Percentiles rank a stretch among this genome's conserved stretches.
Conservation (phyloP, 805 yeast species). For the Tetrapisispora pingtungensis region DNA sequence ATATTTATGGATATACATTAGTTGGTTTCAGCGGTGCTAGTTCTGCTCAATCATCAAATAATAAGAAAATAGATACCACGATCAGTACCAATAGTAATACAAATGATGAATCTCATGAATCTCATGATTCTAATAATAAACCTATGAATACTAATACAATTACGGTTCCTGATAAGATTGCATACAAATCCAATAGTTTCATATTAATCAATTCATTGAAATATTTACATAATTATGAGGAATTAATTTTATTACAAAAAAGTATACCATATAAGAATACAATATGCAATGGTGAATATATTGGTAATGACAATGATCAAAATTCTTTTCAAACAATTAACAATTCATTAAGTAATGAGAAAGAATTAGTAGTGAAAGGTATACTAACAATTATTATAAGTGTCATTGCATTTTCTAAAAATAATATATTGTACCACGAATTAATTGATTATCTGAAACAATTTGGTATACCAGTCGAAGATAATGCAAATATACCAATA, state of each 20-base stretch:
- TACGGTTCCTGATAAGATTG: constrained; percentile 3
- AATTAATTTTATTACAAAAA: constrained; percentile 11
- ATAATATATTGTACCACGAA: constrained; percentile 22
- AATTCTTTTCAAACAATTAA: constrained; percentile 8
- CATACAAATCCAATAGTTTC: constrained; percentile 15
- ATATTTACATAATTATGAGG: constrained; percentile 7
- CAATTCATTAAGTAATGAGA: constrained; percentile 12
- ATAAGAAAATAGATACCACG: background rate
- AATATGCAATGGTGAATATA: constrained; percentile 13
- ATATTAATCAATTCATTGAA: constrained; percentile 17
- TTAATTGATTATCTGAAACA: constrained; percentile 9
- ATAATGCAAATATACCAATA: constrained; percentile 16
- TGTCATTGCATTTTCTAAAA: constrained; percentile 20
- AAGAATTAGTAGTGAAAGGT: constrained; percentile 18
- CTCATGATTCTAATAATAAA: background rate
- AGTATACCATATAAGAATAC: constrained; percentile 8
- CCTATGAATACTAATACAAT: background rate
- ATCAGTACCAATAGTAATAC: background rate
- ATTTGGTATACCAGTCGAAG: constrained; percentile 25
- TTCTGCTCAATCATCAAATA: background rate
- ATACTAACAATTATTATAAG: constrained; percentile 14
- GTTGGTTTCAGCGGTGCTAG: constrained; percentile 6
- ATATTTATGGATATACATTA: constrained; percentile 21
- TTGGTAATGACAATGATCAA: constrained; percentile 12
- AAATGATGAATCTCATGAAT: background rate